Conservation (phyloP, 208 protist genomes). For the Herpetomonas tarakana region DNA sequence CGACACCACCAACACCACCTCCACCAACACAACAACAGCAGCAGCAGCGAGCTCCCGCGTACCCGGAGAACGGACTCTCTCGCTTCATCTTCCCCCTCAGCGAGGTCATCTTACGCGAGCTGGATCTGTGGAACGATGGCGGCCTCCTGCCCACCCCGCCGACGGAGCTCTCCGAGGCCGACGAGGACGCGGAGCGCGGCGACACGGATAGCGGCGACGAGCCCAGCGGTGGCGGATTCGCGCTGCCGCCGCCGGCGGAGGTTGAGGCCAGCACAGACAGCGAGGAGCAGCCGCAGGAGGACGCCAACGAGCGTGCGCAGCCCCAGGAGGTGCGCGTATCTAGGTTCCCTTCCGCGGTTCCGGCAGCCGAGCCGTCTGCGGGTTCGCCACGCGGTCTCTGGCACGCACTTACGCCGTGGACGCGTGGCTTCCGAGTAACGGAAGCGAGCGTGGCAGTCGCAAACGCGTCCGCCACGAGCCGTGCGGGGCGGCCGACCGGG, state of each 20-base stretch:
- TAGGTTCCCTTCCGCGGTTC: too few relatives aligned
- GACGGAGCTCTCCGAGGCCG: too few relatives aligned
- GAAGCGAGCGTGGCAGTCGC: not conserved
- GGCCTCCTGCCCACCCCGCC: not conserved
- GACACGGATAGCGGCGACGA: not conserved
- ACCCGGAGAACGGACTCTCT: not conserved
- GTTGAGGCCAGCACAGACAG: too few relatives aligned
- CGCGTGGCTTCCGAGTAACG: too few relatives aligned
- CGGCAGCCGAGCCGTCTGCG: not conserved
- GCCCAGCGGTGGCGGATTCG: too few relatives aligned
- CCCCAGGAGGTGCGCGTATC: too few relatives aligned
- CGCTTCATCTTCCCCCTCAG: not conserved
- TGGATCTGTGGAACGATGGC: not conserved
- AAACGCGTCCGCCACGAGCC: not conserved
- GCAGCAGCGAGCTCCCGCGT: not conserved
- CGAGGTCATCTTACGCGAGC: not conserved
- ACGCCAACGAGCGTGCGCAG: too few relatives aligned
- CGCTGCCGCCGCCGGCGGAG: too few relatives aligned
- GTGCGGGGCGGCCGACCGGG: not conserved
- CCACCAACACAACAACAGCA: too few relatives aligned
- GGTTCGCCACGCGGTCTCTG: not conserved
- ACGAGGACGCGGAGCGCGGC: not conserved
- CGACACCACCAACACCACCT: too few relatives aligned
- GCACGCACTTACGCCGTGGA: not conserved
- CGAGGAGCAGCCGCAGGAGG: too few relatives aligned